phyloP scores from a whole-genome alignment of 164 flowering plant genomes.

The Sedum album region DNA sequence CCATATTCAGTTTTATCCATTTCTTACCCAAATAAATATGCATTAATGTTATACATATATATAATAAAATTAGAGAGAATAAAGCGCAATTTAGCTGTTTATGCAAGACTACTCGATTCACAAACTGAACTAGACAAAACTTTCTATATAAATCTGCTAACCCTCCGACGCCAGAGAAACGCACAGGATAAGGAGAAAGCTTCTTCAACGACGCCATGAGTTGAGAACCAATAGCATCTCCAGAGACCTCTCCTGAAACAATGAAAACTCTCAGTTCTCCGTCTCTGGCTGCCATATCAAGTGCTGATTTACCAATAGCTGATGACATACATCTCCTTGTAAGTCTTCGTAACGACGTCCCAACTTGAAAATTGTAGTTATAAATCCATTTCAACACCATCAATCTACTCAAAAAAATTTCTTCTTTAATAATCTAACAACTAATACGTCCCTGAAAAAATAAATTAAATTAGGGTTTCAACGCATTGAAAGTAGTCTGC shows the following conservation, averaged over 20 bases:
- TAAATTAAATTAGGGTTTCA: no score
- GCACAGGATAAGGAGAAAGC: slow-evolving; percentile 64
- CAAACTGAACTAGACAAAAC: not conserved
- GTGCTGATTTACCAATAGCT: slow-evolving; percentile 22
- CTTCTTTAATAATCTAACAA: no score
- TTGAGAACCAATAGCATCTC: slow-evolving; percentile 74
- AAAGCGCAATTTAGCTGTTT: not conserved
- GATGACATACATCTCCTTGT: slow-evolving; percentile 11
- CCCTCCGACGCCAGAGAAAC: slow-evolving; percentile 92
- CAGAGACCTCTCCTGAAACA: slow-evolving; percentile 89
- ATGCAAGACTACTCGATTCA: not conserved
- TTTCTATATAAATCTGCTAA: slow-evolving; percentile 14
- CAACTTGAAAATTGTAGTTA: not conserved
- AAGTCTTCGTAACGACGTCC: not conserved
- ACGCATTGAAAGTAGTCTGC: no score
- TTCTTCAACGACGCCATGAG: slow-evolving; percentile 70
- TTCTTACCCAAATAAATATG: not conserved
- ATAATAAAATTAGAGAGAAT: not conserved
- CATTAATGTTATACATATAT: not conserved
- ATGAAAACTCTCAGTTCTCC: slow-evolving; percentile 81
- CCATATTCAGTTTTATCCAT: not conserved
- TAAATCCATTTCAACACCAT: not conserved
- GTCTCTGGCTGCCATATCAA: slow-evolving; percentile 50
- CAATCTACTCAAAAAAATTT: not conserved
- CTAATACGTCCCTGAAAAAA: not conserved